Conservation (phyloP, 805 yeast species). For the Candida easanensis region DNA sequence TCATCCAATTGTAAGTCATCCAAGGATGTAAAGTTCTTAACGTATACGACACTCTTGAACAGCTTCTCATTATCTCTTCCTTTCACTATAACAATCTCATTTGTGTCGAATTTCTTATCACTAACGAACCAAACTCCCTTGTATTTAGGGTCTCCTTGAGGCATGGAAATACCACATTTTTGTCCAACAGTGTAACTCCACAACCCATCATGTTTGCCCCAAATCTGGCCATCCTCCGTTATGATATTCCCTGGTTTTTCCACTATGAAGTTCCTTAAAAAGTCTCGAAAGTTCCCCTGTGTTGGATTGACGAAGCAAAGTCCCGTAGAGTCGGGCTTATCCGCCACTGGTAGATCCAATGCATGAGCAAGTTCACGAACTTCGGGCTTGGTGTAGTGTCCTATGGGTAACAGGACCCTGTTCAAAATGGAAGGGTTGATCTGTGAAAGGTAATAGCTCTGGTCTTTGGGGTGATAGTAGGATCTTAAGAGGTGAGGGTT, state of each 20-base stretch:
- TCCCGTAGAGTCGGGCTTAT: slow-evolving; percentile 93
- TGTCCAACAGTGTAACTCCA: slow-evolving; percentile 98
- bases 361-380: slow-evolving; percentile 65
- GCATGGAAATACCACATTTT: slow-evolving; percentile 74
- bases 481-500: slow-evolving; percentile 55
- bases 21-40: slow-evolving; percentile 35
- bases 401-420: slow-evolving; percentile 73
- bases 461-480: slow-evolving; percentile 67
- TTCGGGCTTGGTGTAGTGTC: slow-evolving; percentile 71
- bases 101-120: slow-evolving; percentile 59
- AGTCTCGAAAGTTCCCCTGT: slow-evolving; percentile 67
- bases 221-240: slow-evolving; percentile 67
- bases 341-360: slow-evolving; percentile 54
- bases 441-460: slow-evolving; percentile 83
- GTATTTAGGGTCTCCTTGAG: slow-evolving; percentile 77
- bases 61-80: slow-evolving; percentile 62
- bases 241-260: slow-evolving; percentile 77
- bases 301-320: slow-evolving; percentile 79
- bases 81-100: slow-evolving; percentile 75
- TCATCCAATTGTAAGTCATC: slow-evolving; percentile 7
- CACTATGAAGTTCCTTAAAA: slow-evolving; percentile 69
- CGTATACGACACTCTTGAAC: slow-evolving; percentile 41
- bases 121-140: slow-evolving; percentile 86
- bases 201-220: slow-evolving; percentile 83
- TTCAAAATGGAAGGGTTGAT: slow-evolving; percentile 45